phyloP scores from a whole-genome alignment of 495 filamentous ascomycete species.

The Tuber umbilicatum region DNA sequence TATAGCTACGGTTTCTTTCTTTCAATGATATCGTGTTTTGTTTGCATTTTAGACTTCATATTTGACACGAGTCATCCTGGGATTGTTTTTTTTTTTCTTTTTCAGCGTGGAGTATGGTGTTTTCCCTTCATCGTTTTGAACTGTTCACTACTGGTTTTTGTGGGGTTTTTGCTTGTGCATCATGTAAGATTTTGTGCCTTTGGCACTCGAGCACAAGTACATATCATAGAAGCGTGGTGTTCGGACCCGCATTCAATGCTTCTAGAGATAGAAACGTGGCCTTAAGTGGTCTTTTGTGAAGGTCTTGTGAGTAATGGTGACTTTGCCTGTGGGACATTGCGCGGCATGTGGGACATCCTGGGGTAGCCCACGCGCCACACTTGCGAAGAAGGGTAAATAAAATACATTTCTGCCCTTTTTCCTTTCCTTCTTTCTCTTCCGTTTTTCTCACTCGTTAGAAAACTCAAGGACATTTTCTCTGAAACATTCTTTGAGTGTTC shows the following conservation, averaged over 20 bases:
- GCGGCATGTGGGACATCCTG: background rate
- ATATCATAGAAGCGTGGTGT: background rate
- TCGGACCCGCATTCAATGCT: background rate
- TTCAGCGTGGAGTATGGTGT: slow-evolving; percentile 10
- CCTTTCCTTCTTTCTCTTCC: background rate
- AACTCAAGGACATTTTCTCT: background rate
- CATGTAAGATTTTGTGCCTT: background rate
- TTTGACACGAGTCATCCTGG: background rate
- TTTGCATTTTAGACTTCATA: background rate
- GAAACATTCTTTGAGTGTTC: background rate
- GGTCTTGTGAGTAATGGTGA: background rate
- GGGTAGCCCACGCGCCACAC: background rate
- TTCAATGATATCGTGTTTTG: background rate
- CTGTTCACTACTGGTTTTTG: slow-evolving; percentile 13
- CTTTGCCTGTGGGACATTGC: background rate
- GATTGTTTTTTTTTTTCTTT: slow-evolving; percentile 3
- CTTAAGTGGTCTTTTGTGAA: background rate
- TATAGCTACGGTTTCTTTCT: slow-evolving; percentile 2
- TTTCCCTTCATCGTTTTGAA: slow-evolving; percentile 10
- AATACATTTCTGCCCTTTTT: background rate
- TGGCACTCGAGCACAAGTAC: background rate
- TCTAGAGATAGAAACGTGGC: background rate
- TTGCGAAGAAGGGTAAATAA: background rate
- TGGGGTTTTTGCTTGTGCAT: background rate
- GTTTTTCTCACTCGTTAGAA: background rate